Percentiles rank a stretch among this genome's conserved stretches.
These are phyloP conservation scores for Penicillium palitans DNA, from an alignment of 2,329 filamentous ascomycete species.

Conservation along the genomic window DNA sequence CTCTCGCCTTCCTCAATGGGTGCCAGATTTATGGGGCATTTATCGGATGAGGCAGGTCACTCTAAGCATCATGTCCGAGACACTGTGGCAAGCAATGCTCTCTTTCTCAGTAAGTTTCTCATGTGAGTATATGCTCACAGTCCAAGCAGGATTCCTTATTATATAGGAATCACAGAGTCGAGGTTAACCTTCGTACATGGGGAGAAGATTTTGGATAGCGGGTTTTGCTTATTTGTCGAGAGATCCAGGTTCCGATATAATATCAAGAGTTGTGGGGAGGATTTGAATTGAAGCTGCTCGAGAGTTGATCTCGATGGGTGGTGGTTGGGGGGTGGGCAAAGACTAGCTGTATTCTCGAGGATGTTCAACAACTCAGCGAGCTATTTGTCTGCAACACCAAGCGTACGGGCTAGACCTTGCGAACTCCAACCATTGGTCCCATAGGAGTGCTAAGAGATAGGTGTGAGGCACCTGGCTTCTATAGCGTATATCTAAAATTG, in stretches of 20 bases:
- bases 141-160: background rate
- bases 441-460: no score
- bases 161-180: background rate
- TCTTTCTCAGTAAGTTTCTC: background rate
- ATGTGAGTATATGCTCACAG: background rate
- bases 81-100: background rate
- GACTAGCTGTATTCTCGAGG: background rate
- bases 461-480: no score
- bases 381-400: background rate
- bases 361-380: background rate
- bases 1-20: background rate
- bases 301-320: background rate
- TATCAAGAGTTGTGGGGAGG: conserved; percentile 49
- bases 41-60: background rate
- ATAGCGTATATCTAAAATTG: no score
- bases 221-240: conserved; percentile 34
- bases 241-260: conserved; percentile 45
- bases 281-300: background rate
- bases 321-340: background rate
- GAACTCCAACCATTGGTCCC: no score
- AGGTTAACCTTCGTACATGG: conserved; percentile 45
- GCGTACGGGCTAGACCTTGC: no score
- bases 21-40: background rate
- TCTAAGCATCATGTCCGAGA: background rate
- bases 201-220: conserved; percentile 43